Conservation (phyloP, 768 basidiomycete species). For the Obba rivulosa region DNA sequence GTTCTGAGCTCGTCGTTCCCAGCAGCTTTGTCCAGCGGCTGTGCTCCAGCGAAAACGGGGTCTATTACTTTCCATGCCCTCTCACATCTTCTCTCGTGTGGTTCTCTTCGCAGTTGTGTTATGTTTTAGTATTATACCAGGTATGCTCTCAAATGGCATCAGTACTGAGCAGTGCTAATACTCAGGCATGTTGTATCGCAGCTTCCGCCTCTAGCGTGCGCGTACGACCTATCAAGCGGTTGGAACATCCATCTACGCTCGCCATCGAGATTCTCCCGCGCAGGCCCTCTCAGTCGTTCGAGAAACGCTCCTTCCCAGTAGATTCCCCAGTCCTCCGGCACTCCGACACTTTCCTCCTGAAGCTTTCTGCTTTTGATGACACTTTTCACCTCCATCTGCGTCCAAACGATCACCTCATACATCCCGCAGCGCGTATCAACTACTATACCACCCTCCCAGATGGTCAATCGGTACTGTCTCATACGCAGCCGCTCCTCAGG, state of each 20-base stretch:
- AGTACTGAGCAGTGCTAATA: background rate
- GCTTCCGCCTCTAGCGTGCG: constrained; percentile 22
- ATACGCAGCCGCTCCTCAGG: constrained; percentile 56
- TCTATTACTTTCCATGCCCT: background rate
- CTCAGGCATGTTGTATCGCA: background rate
- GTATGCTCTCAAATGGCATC: background rate
- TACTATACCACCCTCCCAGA: constrained; percentile 51
- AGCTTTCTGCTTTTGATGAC: constrained; percentile 59
- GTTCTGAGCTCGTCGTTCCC: too few species aligned
- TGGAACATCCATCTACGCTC: constrained; percentile 32
- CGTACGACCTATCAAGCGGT: constrained; percentile 29
- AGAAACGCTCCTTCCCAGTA: constrained; percentile 23
- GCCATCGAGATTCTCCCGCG: constrained; percentile 40
- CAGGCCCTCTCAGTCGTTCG: constrained; percentile 9
- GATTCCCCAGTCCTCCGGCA: constrained; percentile 49
- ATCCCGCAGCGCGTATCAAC: constrained; percentile 69
- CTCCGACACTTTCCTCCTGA: constrained; percentile 67
- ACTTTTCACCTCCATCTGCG: constrained; percentile 68
- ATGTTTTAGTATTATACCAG: background rate
- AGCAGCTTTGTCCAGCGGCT: too few species aligned
- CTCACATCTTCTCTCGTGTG: background rate
- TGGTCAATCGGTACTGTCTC: constrained; percentile 44
- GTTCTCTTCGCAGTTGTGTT: background rate
- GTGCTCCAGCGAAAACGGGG: too few species aligned
- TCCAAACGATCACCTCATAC: constrained; percentile 74